Conservation (phyloP, 2,329 filamentous ascomycete genomes). For the Ceratocystiopsis brevicomis region DNA sequence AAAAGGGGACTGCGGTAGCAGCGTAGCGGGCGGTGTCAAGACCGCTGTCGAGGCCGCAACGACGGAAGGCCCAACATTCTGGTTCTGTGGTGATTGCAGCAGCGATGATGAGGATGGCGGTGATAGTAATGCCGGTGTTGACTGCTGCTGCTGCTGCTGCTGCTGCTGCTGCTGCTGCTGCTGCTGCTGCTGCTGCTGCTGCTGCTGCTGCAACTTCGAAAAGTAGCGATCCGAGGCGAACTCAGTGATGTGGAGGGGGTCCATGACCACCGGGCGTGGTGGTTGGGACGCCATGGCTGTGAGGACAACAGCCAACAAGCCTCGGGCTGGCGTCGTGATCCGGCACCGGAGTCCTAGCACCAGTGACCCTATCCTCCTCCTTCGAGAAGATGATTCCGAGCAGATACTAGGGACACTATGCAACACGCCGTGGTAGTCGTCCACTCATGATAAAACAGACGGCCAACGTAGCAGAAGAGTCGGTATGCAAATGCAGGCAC, state of each 20-base stretch:
- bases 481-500: no score
- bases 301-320: background rate
- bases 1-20: constrained; percentile 21
- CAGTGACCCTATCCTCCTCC: background rate
- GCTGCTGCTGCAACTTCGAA: constrained; percentile 37
- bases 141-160: no score
- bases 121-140: background rate
- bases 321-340: no score
- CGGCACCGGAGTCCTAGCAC: no score
- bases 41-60: constrained; percentile 10
- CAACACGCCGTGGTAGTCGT: background rate
- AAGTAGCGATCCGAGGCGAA: constrained; percentile 48
- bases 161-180: no score
- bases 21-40: constrained; percentile 10
- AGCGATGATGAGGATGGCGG: no score
- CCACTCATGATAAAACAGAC: constrained; percentile 3
- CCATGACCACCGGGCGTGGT: constrained; percentile 26
- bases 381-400: background rate
- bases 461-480: no score
- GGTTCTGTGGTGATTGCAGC: no score
- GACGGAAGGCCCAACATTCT: background rate
- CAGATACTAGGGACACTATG: no score
- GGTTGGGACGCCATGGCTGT: constrained; percentile 8
- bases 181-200: constrained; percentile 22
- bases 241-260: constrained; percentile 43